These are phyloP conservation scores for Tolypocladium paradoxum DNA, from an alignment of 2,329 filamentous ascomycete species.

Conservation along the genomic window DNA sequence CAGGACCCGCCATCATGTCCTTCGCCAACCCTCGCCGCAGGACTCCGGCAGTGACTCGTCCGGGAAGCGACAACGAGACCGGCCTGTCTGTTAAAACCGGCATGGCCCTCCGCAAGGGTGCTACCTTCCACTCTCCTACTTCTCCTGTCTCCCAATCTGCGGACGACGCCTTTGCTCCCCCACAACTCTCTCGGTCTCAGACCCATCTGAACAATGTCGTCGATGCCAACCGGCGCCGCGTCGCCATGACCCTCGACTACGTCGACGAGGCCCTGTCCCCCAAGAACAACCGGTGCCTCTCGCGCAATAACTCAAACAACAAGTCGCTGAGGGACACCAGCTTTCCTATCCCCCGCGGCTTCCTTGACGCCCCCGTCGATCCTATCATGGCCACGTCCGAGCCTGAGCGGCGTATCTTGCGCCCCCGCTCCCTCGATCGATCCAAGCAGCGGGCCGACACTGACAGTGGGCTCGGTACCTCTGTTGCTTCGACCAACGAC, in stretches of 20 bases:
- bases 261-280: slow-evolving; percentile 51
- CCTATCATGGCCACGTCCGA: slow-evolving; percentile 33
- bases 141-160: slow-evolving; percentile 30
- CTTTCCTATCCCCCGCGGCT: slow-evolving; percentile 47
- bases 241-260: slow-evolving; percentile 53
- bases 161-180: slow-evolving; percentile 35
- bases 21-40: slow-evolving; percentile 36
- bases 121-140: slow-evolving; percentile 49
- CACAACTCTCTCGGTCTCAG: slow-evolving; percentile 53
- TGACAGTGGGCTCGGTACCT: slow-evolving; percentile 82
- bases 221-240: slow-evolving; percentile 57
- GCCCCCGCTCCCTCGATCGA: slow-evolving; percentile 43
- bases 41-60: slow-evolving; percentile 28
- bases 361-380: slow-evolving; percentile 44
- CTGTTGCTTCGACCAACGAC: slow-evolving; percentile 52
- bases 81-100: slow-evolving; percentile 24
- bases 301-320: slow-evolving; percentile 19
- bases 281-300: slow-evolving; percentile 24
- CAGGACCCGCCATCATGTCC: slow-evolving; percentile 27
- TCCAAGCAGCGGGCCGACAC: slow-evolving; percentile 57
- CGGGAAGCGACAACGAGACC: slow-evolving; percentile 19
- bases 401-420: slow-evolving; percentile 38
- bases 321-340: slow-evolving; percentile 41
- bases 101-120: slow-evolving; percentile 54
- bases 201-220: slow-evolving; percentile 63